A percentile compares a stretch with the other conserved stretches of the same genome.
Conservation (phyloP, 768 basidiomycete genomes). For the Scleroderma citrinum region DNA sequence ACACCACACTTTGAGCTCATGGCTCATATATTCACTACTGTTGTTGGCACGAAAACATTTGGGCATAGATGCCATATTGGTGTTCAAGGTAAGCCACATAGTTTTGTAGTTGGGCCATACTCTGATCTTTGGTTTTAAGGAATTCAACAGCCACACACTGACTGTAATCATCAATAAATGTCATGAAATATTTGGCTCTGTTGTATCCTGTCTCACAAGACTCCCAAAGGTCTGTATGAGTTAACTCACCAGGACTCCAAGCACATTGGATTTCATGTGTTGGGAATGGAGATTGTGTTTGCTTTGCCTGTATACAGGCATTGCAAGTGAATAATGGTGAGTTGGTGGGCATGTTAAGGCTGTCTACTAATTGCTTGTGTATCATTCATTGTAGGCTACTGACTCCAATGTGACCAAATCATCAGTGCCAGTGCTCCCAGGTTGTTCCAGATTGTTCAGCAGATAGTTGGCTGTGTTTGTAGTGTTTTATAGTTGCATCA, state of each 20-base stretch:
- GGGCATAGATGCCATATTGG: too few species aligned
- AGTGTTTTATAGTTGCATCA: too few species aligned
- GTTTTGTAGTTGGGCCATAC: slow-evolving; percentile 6
- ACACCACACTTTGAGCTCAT: slow-evolving; percentile 17
- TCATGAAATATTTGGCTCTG: too few species aligned
- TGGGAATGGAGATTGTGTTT: not conserved
- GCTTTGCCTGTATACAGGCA: too few species aligned
- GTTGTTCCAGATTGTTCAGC: too few species aligned
- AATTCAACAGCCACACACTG: slow-evolving; percentile 12
- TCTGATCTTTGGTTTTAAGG: slow-evolving; percentile 17
- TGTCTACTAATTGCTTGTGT: not conserved
- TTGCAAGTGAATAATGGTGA: too few species aligned
- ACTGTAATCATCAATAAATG: too few species aligned
- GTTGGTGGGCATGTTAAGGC: not conserved
- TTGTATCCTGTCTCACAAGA: too few species aligned
- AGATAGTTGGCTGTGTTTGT: too few species aligned
- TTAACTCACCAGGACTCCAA: not conserved
- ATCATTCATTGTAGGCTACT: not conserved
- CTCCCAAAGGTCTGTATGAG: slow-evolving; percentile 23
- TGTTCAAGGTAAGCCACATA: slow-evolving; percentile 9
- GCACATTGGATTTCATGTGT: not conserved
- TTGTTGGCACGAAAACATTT: slow-evolving; percentile 14
- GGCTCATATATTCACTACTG: slow-evolving; percentile 19
- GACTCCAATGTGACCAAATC: too few species aligned
- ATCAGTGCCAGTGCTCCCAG: too few species aligned